Base-by-base conservation (phyloP, 2,329 filamentous ascomycete genomes). In the Penicillium expansum region DNA sequence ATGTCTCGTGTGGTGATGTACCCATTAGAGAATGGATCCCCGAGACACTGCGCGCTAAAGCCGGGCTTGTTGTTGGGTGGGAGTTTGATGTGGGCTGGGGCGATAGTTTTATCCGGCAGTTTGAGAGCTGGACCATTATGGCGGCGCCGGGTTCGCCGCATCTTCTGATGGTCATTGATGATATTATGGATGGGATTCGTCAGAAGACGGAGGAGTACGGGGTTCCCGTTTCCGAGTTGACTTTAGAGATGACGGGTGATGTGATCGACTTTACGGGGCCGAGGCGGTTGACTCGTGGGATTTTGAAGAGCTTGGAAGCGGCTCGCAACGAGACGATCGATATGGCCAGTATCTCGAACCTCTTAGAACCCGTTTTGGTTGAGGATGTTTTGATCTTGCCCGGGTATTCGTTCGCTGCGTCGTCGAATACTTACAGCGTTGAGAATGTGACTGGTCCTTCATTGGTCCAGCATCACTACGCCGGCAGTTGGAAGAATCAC, bases 301-400 rank as follows among this genome's bases (percentile, higher is more conserved):
- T 59, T 3, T 38, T 57, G 33, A 33, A 48, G 33, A 59, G 57
- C 7, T 44, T 59, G 38, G 53, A 24, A 32, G 22, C 30, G 20
- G 18, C 8, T 32, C 27, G 48, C 18, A 37, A 49, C 18, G 42
- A 56, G 32, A 32, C 18, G 2, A 10, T 59, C 4, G 54, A 38
- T 44, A 16, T 32, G n/a, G 18, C 43, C 20, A 45, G 30, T n/a
- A 48, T 59, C 16, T 53, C 54, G 16, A 32, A 53, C n/a, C n/a
- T 59, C 1, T 13, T 53, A 11, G 27, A 48, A 20, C 57, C 57
- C 8, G 27, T 43, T 14, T 8, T 59, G 14, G 14, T 57, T 29
- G 48, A 49, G 7, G 57, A 59, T 44, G 57, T 59, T 24, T 18
- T 59, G 48, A 53, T 59, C 32, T 22, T 59, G 44, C 57, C 57